Percentiles rank a stretch among this genome's conserved stretches.
Conservation (phyloP, 2,329 filamentous ascomycete genomes). For the Cladosporium sp. region DNA sequence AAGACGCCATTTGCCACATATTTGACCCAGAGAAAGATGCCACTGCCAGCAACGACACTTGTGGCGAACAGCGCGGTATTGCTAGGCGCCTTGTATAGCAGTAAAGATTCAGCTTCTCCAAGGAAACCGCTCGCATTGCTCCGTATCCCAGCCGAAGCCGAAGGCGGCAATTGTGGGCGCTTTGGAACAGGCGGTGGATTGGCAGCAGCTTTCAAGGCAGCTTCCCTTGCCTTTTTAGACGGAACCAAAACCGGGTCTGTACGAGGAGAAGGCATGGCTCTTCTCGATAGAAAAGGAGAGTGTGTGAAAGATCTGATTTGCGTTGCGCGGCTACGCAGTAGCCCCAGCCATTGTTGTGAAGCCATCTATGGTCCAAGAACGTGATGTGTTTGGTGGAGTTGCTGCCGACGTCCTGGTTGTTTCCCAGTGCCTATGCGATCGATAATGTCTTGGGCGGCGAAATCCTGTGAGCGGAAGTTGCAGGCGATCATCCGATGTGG, state of each 20-base stretch:
- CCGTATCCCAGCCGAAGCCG: neutral
- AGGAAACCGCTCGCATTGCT: neutral
- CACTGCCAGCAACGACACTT: neutral
- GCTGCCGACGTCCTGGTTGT: neutral
- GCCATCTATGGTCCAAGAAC: neutral
- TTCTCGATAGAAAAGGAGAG: constrained; percentile 2
- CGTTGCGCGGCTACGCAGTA: constrained; percentile 1
- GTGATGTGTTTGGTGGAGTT: neutral
- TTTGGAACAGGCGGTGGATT: neutral
- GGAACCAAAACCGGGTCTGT: too few species aligned
- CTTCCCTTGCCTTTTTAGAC: neutral
- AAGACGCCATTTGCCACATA: neutral
- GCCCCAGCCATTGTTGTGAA: neutral
- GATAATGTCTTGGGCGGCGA: neutral
- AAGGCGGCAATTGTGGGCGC: neutral
- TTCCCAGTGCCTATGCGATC: neutral
- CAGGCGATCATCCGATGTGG: neutral
- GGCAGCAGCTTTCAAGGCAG: neutral
- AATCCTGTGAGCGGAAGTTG: neutral
- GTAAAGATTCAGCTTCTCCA: neutral
- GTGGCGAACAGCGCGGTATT: neutral
- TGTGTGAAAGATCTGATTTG: constrained; percentile 9
- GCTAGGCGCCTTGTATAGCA: constrained; percentile 2
- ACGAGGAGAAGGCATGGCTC: too few species aligned
- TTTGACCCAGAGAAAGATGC: neutral